Conservation (phyloP, 2,329 filamentous ascomycete genomes). For the Diaporthe aspalathi region DNA sequence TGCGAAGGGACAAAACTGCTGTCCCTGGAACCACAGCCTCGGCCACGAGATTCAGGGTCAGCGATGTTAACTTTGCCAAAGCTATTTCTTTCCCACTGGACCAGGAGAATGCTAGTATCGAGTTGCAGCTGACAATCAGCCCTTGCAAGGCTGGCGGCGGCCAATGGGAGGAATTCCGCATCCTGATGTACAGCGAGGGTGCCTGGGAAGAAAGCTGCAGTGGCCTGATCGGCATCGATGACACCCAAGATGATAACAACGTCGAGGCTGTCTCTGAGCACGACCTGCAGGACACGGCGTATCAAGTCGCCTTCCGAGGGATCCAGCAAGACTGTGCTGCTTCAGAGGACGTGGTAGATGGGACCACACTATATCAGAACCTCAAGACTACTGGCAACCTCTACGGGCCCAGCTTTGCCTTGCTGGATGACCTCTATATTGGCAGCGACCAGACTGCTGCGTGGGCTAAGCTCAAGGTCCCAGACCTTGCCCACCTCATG, state of each 20-base stretch:
- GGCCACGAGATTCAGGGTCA: not conserved
- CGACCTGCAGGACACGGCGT: not conserved
- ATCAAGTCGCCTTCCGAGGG: not conserved
- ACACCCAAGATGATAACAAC: not conserved
- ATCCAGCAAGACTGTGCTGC: slow-evolving; percentile 9
- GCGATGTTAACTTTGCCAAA: slow-evolving; percentile 26
- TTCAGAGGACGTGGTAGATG: not conserved
- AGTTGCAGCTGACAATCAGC: slow-evolving; percentile 29
- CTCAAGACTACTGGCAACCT: slow-evolving; percentile 1
- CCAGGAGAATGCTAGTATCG: not conserved
- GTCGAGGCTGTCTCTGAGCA: slow-evolving; percentile 5
- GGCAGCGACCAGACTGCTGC: not conserved
- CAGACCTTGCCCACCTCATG: not conserved
- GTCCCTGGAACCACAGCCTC: not conserved
- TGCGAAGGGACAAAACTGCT: slow-evolving; percentile 9
- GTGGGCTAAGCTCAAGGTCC: slow-evolving; percentile 11
- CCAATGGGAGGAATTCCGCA: slow-evolving; percentile 19
- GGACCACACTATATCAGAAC: slow-evolving; percentile 1
- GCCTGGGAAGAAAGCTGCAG: slow-evolving; percentile 29
- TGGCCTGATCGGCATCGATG: slow-evolving; percentile 12
- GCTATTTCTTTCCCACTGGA: slow-evolving; percentile 20
- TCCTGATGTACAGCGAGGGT: slow-evolving; percentile 13
- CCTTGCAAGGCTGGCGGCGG: not conserved
- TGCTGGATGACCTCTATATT: not conserved
- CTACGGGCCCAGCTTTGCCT: not conserved